Evolutionary conservation across 1,139 yeast genomes (phyloP).

Genomic region (Meyerozyma sp.): DNA sequence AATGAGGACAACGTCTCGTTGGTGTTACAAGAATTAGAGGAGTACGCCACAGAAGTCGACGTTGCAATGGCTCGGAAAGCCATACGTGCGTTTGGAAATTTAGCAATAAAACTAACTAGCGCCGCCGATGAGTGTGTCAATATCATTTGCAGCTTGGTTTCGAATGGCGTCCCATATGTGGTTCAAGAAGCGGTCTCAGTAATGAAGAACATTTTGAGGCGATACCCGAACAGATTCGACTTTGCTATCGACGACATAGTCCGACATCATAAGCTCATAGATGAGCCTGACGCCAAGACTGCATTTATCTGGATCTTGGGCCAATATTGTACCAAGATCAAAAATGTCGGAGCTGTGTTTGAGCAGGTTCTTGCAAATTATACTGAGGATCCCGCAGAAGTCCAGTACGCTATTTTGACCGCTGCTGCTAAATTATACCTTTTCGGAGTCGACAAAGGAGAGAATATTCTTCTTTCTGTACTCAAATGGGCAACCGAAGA

Average conservation of each 20-base stretch:
- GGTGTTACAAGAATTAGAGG: constrained; percentile 73
- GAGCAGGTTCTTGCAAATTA: constrained; percentile 43
- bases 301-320: constrained; percentile 86
- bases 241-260: constrained; percentile 37
- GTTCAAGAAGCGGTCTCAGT: constrained; percentile 80
- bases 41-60: constrained; percentile 83
- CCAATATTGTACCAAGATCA: constrained; percentile 53
- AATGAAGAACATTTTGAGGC: constrained; percentile 68
- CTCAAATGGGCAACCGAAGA: constrained; percentile 74
- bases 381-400: constrained; percentile 62
- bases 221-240: constrained; percentile 54
- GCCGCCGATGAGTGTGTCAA: constrained; percentile 61
- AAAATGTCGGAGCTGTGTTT: constrained; percentile 42
- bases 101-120: constrained; percentile 66
- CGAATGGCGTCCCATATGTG: constrained; percentile 67
- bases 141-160: constrained; percentile 53
- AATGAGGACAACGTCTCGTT: constrained; percentile 53
- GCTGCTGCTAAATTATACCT: constrained; percentile 70
- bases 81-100: constrained; percentile 81
- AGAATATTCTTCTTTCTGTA: constrained; percentile 51
- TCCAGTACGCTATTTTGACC: constrained; percentile 69
- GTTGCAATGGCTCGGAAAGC: constrained; percentile 83
- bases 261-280: constrained; percentile 42
- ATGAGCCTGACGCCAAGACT: constrained; percentile 75
- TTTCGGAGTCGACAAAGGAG: constrained; percentile 50